Evolutionary conservation across 176 grass and related monocot genomes (phyloP), one percentile per base, ranked within the genome.

Genomic region (Elymus sibiricus): DNA sequence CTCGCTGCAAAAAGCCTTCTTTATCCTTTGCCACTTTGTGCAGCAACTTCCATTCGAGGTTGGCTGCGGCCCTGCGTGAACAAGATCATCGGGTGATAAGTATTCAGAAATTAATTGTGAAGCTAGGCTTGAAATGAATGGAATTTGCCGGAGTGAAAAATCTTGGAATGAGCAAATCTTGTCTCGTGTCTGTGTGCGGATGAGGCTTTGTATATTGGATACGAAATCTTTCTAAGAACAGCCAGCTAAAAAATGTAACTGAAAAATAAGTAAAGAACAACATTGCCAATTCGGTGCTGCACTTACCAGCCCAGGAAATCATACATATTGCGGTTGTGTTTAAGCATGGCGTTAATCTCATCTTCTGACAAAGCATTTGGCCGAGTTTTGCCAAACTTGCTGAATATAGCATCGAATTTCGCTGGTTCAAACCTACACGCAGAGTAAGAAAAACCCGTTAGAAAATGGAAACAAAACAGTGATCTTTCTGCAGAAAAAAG

Each of bases 361-460:
- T 85, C 74, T 63, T 49, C 64, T 31, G 90, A 90, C 75, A 94
- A 60, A 47, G 90, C 90, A 74, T 94, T 83, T 35, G 84, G 61
- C 11, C 87, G 87, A 15, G 87, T 83, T 84, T 51, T 56, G 21
- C 84, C 87, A 47, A 92, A 94, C 79, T 94, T 94, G 32, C 90
- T 94, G 65, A 94, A 94, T 74, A 94, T 88, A 42, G 90, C 90
- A 70, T 94, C 92, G 1, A 94, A 94, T 19, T 90, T 92, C 29
- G 92, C 85, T 87, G 92, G 92, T 51, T 90, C 87, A 70, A 94
- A 94, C 80, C 92, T 94, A 75, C 7, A 2, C n/a, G 34, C 1
- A 29, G 25, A 47, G 5, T 10, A 79, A 43, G 27, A 12, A 64
- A 64, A 58, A 59, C 3, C 46, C 16, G 73, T 82, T 64, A 86